Conservation (phyloP, 108 stramenopile genomes). For the Conticribra weissflogii region DNA sequence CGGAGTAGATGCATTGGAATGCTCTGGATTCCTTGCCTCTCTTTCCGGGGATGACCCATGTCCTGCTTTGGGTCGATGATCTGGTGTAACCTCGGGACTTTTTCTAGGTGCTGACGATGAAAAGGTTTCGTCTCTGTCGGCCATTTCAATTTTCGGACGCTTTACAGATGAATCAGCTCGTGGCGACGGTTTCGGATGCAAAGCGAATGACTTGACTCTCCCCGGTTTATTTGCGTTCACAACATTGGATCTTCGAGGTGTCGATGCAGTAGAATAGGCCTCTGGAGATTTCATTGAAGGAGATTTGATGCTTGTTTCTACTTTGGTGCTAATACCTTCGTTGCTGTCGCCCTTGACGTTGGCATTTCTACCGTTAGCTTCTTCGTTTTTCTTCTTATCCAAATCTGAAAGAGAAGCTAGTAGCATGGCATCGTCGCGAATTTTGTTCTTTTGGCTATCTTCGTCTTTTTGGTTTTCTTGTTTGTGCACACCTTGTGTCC, state of each 20-base stretch:
- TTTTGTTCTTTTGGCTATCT: constrained; percentile 7
- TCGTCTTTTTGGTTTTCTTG: no score
- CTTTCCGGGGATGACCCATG: background rate
- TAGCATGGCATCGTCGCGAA: constrained; percentile 34
- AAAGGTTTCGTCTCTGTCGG: no score
- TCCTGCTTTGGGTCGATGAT: background rate
- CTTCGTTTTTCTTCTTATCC: constrained; percentile 1
- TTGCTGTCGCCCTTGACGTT: background rate
- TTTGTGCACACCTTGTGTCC: no score
- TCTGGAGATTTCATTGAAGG: background rate
- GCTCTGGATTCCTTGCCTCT: background rate
- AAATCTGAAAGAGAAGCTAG: constrained; percentile 37
- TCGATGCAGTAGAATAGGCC: background rate
- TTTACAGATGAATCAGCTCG: background rate
- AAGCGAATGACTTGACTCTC: constrained; percentile 19
- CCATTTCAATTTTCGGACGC: background rate
- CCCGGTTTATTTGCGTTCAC: background rate
- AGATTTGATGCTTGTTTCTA: background rate
- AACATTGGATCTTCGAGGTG: constrained; percentile 38
- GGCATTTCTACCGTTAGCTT: background rate
- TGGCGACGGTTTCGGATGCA: constrained; percentile 35
- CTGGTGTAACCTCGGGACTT: background rate
- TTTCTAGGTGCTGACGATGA: no score
- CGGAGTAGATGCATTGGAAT: background rate
- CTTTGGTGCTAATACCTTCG: background rate